A percentile compares a stretch with the other conserved stretches of the same genome.
Evolutionary conservation across 805 yeast species (phyloP).

Genomic region (Wickerhamiella allomyrinae): DNA sequence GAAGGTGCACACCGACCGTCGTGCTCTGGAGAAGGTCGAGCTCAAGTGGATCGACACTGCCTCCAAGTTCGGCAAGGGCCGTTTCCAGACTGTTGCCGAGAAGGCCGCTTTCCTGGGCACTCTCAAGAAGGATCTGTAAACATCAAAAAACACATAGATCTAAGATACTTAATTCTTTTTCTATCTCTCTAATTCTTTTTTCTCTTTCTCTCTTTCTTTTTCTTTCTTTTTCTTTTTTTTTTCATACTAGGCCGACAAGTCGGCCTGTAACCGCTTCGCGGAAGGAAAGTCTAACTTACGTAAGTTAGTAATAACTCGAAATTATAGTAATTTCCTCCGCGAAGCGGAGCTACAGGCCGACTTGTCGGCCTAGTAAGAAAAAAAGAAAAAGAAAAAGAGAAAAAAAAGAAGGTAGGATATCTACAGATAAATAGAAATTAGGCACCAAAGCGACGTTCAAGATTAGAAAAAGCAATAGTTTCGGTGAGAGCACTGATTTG

Average conservation of each 20-base stretch:
- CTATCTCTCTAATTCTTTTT: background rate
- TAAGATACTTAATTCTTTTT: too few relatives aligned
- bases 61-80: constrained; percentile 99
- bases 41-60: constrained; percentile 99
- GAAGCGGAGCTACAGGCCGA: too few relatives aligned
- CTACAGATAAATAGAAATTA: background rate
- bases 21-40: constrained; percentile 89
- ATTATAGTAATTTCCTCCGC: background rate
- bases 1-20: constrained; percentile 95
- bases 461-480: constrained; percentile 11
- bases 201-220: background rate
- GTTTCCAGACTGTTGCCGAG: constrained; percentile 99
- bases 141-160: background rate
- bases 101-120: constrained; percentile 99
- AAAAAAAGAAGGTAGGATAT: too few relatives aligned
- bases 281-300: too few relatives aligned
- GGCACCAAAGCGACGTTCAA: constrained; percentile 8
- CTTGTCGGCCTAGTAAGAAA: too few relatives aligned
- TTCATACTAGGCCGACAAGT: too few relatives aligned
- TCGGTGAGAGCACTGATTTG: constrained; percentile 1
- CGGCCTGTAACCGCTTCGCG: background rate
- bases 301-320: background rate
- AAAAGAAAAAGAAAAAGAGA: too few relatives aligned
- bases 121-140: constrained; percentile 83
- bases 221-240: background rate